Base-by-base conservation (phyloP, 192 early-diverging fungal genomes). In the Podila epigama region DNA sequence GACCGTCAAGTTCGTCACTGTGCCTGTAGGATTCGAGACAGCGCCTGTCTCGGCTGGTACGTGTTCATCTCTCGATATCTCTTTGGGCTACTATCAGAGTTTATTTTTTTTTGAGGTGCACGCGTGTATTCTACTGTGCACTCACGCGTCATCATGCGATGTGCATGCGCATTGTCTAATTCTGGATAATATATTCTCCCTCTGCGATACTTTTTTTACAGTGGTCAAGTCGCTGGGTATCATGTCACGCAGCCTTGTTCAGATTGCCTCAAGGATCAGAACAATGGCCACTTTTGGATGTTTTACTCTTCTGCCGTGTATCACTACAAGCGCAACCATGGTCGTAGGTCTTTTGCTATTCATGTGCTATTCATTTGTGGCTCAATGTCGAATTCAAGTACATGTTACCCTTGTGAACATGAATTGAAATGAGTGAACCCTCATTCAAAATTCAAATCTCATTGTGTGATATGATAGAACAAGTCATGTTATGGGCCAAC, bases 241-340 rank as follows among this genome's bases (percentile, higher is more conserved):
- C 73, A 77, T 77, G 73, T 77, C 31, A 77, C 73, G 2, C 73
- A 77, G n/a, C 73, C 73, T 29, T 77, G 73, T 22, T 63, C 73
- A 1, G 60, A 63, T 16, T 77, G 72, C 33, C 72, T 77, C 20
- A 55, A 58, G 13, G 72, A 77, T 33, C 73, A 77, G 56, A 77
- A 77, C 44, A 77, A 77, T 53, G 73, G 73, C 0, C 73, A 77
- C 27, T 77, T 77, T 44, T 77, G 73, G 73, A 77, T 77, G 73
- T 77, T 77, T 63, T 77, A 77, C 59, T 77, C 73, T 5, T 77
- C 73, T 12, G 73, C 73, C 0, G 73, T 77, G 5, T 63, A 60
- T 20, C 73, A 77, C 27, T 77, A 68, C 66, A 77, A 77, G 51
- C 52, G 73, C n/a, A 58, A 63, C 29, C 59, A 48, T 11, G 51